Evolutionary conservation across 2,329 filamentous ascomycete species (phyloP), one percentile per base, ranked within the genome.

Genomic region (Colletotrichum incanum): DNA sequence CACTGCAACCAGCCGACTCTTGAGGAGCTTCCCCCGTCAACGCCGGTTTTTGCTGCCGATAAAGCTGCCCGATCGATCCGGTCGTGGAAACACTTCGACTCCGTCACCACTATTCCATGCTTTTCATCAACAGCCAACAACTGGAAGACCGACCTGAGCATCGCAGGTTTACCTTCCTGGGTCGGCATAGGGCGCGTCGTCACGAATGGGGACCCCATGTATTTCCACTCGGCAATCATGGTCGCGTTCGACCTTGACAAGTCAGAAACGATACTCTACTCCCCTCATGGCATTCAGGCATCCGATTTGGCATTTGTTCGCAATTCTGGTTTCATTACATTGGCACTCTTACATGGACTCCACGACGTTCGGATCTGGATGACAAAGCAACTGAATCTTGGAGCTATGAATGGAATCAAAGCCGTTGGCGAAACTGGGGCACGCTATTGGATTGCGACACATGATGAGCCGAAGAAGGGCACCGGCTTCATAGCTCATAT

Each of bases 1-100:
- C 91, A 92, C 77, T 92, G 90, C 79, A 90, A 93, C 76, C 84
- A 87, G 72, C 84, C 87, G 3, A 93, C 91, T 18, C 81, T 93
- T 34, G 78, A 86, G 54, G 86, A 91, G 75, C 79, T 93, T 4
- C 82, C 88, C 7, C 74, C 76, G 1, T 78, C 83, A 54, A 87
- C 90, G 5, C 89, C 90, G 0, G 83, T 93, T 0, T 87, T 92
- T 70, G 90, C 90, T 16, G 87, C 88, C 2, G 84, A 86, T 75
- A 86, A 90, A 79, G 91, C 91, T 0, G 88, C 87, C 0, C 82
- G 82, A 16, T 81, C 91, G 26, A 88, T 93, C 47, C 79, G 82
- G 2, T 84, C 84, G 4, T 93, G 90, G 89, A 79, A 81, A 11
- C 87, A 92, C 78, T 93, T 93, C 77, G 81, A 86, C 52, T 82